Conservation (phyloP, 129 eudicot genomes). For the Erigeron canadensis region DNA sequence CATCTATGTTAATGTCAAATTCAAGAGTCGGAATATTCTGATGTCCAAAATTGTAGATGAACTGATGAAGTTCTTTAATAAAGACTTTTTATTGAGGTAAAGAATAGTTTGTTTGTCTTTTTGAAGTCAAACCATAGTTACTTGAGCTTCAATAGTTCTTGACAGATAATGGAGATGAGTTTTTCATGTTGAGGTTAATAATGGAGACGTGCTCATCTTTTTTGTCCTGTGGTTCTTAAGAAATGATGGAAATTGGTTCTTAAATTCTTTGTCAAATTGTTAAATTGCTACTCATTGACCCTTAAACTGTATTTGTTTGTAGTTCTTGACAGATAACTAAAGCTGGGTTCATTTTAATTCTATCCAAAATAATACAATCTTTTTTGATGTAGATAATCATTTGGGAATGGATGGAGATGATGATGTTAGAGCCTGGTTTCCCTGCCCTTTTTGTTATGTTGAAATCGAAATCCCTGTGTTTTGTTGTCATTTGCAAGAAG, state of each 20-base stretch:
- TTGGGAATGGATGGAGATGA: constrained; percentile 56
- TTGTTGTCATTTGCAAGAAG: constrained; percentile 79
- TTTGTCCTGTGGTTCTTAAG: no score
- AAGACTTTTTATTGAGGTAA: not conserved
- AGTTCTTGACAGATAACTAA: constrained; percentile 13
- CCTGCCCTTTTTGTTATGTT: constrained; percentile 87
- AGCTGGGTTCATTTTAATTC: constrained; percentile 13
- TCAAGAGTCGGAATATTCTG: constrained; percentile 7
- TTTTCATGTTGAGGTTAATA: no score
- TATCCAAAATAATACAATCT: constrained; percentile 5
- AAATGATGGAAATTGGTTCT: constrained; percentile 4
- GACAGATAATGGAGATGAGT: constrained; percentile 19
- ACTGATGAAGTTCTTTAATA: not conserved
- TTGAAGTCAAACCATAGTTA: constrained; percentile 20
- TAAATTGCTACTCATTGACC: not conserved
- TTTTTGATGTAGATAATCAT: constrained; percentile 40
- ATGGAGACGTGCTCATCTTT: no score
- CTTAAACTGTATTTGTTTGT: not conserved
- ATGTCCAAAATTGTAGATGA: constrained; percentile 13
- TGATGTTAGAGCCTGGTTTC: constrained; percentile 80
- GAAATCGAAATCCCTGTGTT: constrained; percentile 68
- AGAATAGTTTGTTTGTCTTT: constrained; percentile 20
- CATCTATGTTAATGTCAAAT: constrained; percentile 11
- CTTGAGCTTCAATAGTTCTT: constrained; percentile 23
- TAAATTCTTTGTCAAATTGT: not conserved